phyloP scores from a whole-genome alignment of 2,329 filamentous ascomycete genomes.

The Aspergillus sp. region DNA sequence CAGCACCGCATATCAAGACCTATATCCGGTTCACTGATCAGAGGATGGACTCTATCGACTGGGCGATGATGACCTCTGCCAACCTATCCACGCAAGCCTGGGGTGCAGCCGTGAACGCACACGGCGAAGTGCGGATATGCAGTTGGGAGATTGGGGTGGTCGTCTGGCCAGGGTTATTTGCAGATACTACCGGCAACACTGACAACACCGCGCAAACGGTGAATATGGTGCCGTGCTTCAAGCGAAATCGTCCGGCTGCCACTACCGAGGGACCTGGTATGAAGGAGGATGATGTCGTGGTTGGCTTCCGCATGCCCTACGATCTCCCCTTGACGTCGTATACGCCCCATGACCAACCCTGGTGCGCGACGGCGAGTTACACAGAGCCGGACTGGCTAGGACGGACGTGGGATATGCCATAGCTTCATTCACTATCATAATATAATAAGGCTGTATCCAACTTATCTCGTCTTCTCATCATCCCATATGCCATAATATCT shows the following conservation, averaged over 20 bases:
- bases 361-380: conserved; percentile 61
- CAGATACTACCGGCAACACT: conserved; percentile 7
- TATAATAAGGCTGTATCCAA: neutral
- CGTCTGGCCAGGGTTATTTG: conserved; percentile 61
- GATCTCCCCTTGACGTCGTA: conserved; percentile 66
- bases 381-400: conserved; percentile 51
- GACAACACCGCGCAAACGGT: conserved; percentile 16
- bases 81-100: conserved; percentile 85
- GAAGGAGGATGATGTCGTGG: conserved; percentile 24
- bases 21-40: conserved; percentile 58
- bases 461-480: too few relatives aligned
- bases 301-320: conserved; percentile 77
- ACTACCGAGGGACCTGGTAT: neutral
- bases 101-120: conserved; percentile 56
- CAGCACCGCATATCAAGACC: conserved; percentile 84
- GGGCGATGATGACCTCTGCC: conserved; percentile 84
- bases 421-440: neutral
- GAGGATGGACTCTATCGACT: conserved; percentile 53
- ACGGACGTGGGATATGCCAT: conserved; percentile 27
- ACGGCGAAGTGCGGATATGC: conserved; percentile 59
- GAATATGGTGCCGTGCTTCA: conserved; percentile 62
- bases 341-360: conserved; percentile 56
- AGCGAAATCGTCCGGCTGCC: conserved; percentile 46
- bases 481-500: too few relatives aligned
- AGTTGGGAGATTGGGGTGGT: conserved; percentile 81